Conservation (phyloP, 371 early-diverging fungal species). For the Cladochytrium tenue region DNA sequence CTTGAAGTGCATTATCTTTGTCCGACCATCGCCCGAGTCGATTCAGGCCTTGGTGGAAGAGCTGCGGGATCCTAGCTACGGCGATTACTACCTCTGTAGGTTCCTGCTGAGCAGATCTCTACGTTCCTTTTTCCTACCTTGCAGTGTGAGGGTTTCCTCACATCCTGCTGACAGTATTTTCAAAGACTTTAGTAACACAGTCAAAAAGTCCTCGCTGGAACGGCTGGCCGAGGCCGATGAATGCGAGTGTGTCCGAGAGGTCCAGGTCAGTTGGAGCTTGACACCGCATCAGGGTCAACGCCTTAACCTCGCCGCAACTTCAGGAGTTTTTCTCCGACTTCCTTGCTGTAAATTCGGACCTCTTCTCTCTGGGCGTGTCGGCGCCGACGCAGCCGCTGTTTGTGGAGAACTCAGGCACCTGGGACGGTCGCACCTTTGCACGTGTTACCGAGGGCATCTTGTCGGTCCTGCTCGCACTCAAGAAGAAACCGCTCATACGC, state of each 20-base stretch:
- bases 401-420: conserved; percentile 64
- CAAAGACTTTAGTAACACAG: conserved; percentile 86
- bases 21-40: conserved; percentile 82
- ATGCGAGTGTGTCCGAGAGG: conserved; percentile 88
- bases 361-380: conserved; percentile 77
- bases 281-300: not conserved
- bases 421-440: conserved; percentile 75
- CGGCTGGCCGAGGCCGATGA: conserved; percentile 93
- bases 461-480: conserved; percentile 77
- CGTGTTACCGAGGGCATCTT: conserved; percentile 78
- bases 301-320: not conserved
- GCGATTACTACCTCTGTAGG: conserved; percentile 90
- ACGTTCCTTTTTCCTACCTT: conserved; percentile 71
- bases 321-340: conserved; percentile 93
- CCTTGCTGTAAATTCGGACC: conserved; percentile 77
- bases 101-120: conserved; percentile 75
- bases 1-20: conserved; percentile 88
- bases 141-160: too few relatives aligned
- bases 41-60: conserved; percentile 85
- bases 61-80: conserved; percentile 85
- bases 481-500: conserved; percentile 88
- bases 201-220: conserved; percentile 87
- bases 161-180: too few relatives aligned
- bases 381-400: conserved; percentile 65
- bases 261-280: conserved; percentile 62